phyloP scores from a whole-genome alignment of 1,284 basidiomycete species.

The Ceraceosorus bombacis region DNA sequence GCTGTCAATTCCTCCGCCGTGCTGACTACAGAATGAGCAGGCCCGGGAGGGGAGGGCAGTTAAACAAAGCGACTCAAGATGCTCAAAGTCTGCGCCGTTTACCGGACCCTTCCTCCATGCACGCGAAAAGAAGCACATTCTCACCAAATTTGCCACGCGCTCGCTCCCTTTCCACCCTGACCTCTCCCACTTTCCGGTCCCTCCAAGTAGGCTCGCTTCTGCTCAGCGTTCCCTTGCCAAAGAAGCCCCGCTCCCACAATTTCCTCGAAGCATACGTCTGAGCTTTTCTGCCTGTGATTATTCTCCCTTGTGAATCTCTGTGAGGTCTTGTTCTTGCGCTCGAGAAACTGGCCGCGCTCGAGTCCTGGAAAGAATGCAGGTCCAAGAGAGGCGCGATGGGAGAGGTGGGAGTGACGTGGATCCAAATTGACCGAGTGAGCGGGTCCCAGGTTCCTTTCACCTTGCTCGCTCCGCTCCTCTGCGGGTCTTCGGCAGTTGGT shows the following conservation, averaged over 20 bases:
- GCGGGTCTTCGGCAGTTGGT: too few species aligned
- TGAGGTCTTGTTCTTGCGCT: neutral
- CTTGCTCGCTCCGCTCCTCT: too few species aligned
- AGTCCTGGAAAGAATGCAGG: too few species aligned
- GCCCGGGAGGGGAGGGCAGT: neutral
- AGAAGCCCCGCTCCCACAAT: constrained; percentile 87
- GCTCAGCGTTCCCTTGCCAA: constrained; percentile 89
- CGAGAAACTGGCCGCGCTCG: neutral
- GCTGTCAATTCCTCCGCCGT: constrained; percentile 47
- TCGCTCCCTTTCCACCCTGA: constrained; percentile 53
- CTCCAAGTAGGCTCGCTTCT: constrained; percentile 89
- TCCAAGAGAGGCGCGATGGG: neutral
- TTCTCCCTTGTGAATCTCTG: neutral
- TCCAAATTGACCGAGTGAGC: constrained; percentile 7
- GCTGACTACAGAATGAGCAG: constrained; percentile 13
- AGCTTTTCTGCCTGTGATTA: neutral
- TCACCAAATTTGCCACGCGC: constrained; percentile 52
- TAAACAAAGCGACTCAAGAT: neutral
- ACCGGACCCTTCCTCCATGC: too few species aligned
- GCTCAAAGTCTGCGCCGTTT: neutral
- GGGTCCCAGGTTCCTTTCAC: constrained; percentile 10
- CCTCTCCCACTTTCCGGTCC: constrained; percentile 43
- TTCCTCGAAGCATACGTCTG: constrained; percentile 33
- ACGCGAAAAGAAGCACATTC: constrained; percentile 1
- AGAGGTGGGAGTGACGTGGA: constrained; percentile 8